phyloP scores from a whole-genome alignment of 2,329 filamentous ascomycete species.

The Paecilomyces formosus region DNA sequence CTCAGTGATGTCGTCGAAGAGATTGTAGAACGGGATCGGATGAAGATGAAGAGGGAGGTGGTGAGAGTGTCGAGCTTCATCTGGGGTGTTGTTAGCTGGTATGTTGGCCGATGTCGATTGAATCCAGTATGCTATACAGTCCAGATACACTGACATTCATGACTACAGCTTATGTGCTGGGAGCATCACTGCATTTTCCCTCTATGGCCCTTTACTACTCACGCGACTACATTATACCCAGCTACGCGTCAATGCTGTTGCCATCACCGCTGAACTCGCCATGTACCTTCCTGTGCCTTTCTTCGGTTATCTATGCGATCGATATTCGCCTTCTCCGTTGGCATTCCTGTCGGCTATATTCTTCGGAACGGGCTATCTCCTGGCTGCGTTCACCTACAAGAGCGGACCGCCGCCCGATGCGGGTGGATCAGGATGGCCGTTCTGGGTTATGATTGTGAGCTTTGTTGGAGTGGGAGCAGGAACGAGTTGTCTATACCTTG shows the following conservation, averaged over 20 bases:
- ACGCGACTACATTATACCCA: conserved; percentile 80
- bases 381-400: conserved; percentile 72
- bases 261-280: conserved; percentile 77
- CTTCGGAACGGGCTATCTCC: conserved; percentile 73
- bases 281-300: conserved; percentile 89
- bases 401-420: conserved; percentile 47
- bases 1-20: conserved; percentile 55
- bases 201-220: conserved; percentile 89
- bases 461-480: conserved; percentile 78
- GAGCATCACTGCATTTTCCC: conserved; percentile 85
- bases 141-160: conserved; percentile 4
- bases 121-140: background rate
- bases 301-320: conserved; percentile 87
- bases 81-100: conserved; percentile 56
- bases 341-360: conserved; percentile 64
- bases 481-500: conserved; percentile 83
- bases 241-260: conserved; percentile 82
- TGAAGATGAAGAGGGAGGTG: conserved; percentile 46
- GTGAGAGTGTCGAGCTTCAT: conserved; percentile 50
- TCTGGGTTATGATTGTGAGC: conserved; percentile 74
- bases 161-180: conserved; percentile 64
- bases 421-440: conserved; percentile 57
- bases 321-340: conserved; percentile 70
- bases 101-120: conserved; percentile 8
- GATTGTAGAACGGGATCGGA: conserved; percentile 51